Conservation (phyloP, 805 yeast genomes). For the Sugiyamaella floridensis region DNA sequence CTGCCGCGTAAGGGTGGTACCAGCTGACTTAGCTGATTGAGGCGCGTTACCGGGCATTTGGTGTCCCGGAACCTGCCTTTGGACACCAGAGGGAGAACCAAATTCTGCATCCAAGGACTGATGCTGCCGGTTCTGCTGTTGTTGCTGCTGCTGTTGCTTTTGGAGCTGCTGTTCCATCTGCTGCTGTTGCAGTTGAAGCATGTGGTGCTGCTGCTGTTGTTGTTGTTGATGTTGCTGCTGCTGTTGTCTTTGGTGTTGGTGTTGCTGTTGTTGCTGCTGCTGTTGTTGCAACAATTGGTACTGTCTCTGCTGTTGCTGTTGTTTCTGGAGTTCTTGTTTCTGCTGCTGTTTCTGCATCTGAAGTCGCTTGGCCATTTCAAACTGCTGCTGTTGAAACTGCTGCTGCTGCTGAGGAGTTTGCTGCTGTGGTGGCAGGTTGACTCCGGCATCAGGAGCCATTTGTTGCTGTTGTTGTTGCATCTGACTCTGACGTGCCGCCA, state of each 20-base stretch:
- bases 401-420: constrained; percentile 33
- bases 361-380: background rate
- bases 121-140: background rate
- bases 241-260: constrained; percentile 15
- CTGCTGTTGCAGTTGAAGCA: background rate
- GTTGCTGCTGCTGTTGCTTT: constrained; percentile 1
- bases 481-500: constrained; percentile 12
- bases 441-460: too few species aligned
- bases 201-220: background rate
- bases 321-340: background rate
- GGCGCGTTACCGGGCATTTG: constrained; percentile 1
- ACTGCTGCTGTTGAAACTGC: constrained; percentile 33
- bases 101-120: background rate
- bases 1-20: background rate
- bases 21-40: background rate
- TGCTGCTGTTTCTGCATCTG: background rate
- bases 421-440: constrained; percentile 2
- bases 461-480: constrained; percentile 1
- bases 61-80: background rate
- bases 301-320: background rate
- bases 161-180: background rate
- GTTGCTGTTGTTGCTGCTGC: constrained; percentile 15
- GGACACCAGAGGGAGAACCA: background rate
- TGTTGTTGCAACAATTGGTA: constrained; percentile 20
- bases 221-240: too few species aligned